Conservation (phyloP, 163 green algal species). For the Scenedesmus sp. region DNA sequence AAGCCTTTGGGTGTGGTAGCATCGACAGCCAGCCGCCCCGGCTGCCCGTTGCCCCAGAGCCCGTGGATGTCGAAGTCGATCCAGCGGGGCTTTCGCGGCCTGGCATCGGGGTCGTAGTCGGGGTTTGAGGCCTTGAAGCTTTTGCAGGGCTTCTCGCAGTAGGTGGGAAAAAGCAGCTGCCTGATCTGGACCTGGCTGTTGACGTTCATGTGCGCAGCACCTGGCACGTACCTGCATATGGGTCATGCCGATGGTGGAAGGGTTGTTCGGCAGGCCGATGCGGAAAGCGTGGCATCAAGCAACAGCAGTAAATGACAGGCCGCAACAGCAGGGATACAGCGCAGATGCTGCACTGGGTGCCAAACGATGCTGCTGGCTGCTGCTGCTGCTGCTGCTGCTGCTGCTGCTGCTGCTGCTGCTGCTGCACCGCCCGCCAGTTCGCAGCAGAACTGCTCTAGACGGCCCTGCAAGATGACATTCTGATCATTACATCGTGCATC, state of each 20-base stretch:
- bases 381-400: no score
- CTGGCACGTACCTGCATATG: conserved; percentile 67
- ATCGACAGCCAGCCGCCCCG: conserved; percentile 66
- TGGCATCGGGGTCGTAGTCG: conserved; percentile 51
- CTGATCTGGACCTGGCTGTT: conserved; percentile 80
- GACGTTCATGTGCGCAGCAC: conserved; percentile 86
- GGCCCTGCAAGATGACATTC: neutral
- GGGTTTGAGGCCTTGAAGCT: conserved; percentile 83
- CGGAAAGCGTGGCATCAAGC: no score
- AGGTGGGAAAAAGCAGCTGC: conserved; percentile 89
- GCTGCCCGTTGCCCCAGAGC: conserved; percentile 78
- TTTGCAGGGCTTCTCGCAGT: conserved; percentile 28
- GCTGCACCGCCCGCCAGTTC: no score
- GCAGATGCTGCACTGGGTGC: no score
- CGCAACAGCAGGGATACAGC: no score
- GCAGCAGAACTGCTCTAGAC: no score
- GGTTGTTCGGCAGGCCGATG: no score
- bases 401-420: no score
- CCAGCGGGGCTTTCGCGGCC: conserved; percentile 59
- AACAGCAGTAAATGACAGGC: no score
- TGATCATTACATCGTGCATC: neutral
- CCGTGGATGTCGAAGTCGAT: conserved; percentile 81
- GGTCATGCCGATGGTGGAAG: no score
- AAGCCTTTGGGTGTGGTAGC: conserved; percentile 59
- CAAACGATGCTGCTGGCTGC: no score